Conservation (phyloP, 2,329 filamentous ascomycete genomes). For the Triangularia setosa region DNA sequence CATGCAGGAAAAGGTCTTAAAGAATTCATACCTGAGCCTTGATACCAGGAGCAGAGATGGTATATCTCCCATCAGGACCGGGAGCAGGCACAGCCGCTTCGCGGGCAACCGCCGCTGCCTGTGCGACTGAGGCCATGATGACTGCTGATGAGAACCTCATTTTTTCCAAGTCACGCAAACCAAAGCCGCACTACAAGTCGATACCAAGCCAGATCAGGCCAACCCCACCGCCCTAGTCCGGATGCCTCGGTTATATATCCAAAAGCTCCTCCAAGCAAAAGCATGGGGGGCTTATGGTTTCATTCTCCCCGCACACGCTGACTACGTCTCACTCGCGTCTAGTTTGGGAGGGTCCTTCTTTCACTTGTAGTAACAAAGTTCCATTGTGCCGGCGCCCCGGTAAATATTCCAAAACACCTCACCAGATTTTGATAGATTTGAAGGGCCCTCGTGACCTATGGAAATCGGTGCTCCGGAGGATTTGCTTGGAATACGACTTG, state of each 20-base stretch:
- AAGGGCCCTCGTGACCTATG: neutral
- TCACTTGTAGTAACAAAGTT: neutral
- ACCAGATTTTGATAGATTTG: constrained; percentile 13
- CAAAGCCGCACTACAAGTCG: neutral
- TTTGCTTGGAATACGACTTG: neutral
- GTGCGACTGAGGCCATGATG: constrained; percentile 22
- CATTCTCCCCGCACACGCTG: constrained; percentile 9
- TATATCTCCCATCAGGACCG: constrained; percentile 34
- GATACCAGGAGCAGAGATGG: constrained; percentile 34
- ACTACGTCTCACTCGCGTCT: neutral
- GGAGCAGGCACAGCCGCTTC: constrained; percentile 19
- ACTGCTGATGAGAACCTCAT: constrained; percentile 23
- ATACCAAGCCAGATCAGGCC: neutral
- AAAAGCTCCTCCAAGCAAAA: neutral
- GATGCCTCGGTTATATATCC: constrained; percentile 7
- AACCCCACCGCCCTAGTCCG: neutral
- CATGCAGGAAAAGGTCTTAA: constrained; percentile 37
- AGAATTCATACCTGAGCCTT: constrained; percentile 36
- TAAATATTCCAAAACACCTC: neutral
- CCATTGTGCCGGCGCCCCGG: constrained; percentile 17
- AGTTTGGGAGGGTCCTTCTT: constrained; percentile 3
- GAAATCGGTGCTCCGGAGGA: constrained; percentile 13
- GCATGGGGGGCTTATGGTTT: neutral
- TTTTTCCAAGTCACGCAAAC: neutral
- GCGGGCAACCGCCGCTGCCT: constrained; percentile 11